Percentiles rank a stretch among this genome's conserved stretches.
Evolutionary conservation across 2,329 filamentous ascomycete species (phyloP).

Genomic region (Sporothrix pallida): DNA sequence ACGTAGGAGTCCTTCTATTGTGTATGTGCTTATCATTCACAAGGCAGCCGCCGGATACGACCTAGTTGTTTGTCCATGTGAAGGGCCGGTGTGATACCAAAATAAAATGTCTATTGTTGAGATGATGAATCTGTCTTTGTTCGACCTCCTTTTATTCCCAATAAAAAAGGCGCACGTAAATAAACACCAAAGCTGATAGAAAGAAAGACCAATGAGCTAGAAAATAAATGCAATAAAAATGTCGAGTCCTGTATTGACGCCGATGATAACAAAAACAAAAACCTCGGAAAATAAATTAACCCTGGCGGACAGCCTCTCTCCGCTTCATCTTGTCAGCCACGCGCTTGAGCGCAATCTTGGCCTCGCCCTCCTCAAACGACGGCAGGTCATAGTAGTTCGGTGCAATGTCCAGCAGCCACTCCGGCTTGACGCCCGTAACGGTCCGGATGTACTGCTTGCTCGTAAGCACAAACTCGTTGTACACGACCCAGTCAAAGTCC

Average conservation of each 20-base stretch:
- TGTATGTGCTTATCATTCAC: neutral
- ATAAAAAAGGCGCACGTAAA: neutral
- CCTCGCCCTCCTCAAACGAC: constrained; percentile 83
- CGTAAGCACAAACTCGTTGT: constrained; percentile 97
- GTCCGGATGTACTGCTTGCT: constrained; percentile 98
- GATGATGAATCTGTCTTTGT: neutral
- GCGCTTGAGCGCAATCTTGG: constrained; percentile 70
- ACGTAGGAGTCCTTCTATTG: neutral
- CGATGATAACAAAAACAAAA: neutral
- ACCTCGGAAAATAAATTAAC: neutral
- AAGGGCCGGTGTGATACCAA: neutral
- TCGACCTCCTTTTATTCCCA: neutral
- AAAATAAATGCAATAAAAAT: neutral
- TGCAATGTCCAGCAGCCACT: constrained; percentile 96
- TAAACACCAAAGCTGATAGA: too few species aligned
- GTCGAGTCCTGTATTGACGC: neutral
- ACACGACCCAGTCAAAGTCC: constrained; percentile 95
- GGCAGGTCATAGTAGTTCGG: constrained; percentile 89
- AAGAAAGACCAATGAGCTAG: too few species aligned
- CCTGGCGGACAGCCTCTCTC: constrained; percentile 60
- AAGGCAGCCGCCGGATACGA: neutral
- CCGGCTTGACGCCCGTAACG: constrained; percentile 86
- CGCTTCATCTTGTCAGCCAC: constrained; percentile 66
- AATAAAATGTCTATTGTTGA: constrained; percentile 1
- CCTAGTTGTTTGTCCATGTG: neutral